A percentile compares a stretch with the other conserved stretches of the same genome.
Conservation (phyloP, 768 basidiomycete species). For the Terana coerulea region DNA sequence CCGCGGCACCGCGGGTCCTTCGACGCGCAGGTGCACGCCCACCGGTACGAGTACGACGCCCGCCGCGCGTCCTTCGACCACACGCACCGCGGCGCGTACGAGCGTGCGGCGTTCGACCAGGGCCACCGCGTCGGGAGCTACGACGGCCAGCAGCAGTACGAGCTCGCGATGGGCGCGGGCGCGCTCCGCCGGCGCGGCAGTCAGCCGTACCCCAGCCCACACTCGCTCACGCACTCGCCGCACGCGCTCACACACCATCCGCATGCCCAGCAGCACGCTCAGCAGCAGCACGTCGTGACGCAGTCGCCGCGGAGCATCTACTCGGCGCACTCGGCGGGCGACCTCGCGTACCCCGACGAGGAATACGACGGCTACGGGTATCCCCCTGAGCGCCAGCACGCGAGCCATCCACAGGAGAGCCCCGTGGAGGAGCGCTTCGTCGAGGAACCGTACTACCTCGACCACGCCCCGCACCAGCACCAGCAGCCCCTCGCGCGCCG, state of each 20-base stretch:
- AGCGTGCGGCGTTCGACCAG: neutral
- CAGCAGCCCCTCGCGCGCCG: neutral
- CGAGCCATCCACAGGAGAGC: neutral
- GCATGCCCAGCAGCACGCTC: constrained; percentile 5
- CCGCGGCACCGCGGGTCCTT: neutral
- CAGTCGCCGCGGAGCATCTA: constrained; percentile 1
- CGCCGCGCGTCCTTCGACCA: constrained; percentile 5
- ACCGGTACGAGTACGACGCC: constrained; percentile 1
- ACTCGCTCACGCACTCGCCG: constrained; percentile 2
- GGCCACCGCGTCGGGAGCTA: neutral
- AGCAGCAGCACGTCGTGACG: neutral
- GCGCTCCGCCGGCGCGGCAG: constrained; percentile 7
- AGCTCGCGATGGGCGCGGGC: neutral
- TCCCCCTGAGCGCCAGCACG: neutral
- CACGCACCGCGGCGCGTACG: neutral
- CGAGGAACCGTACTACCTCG: constrained; percentile 5
- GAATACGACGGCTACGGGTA: constrained; percentile 3
- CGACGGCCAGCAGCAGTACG: constrained; percentile 1
- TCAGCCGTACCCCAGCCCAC: constrained; percentile 11
- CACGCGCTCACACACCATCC: neutral
- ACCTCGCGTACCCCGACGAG: constrained; percentile 7
- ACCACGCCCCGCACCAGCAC: neutral
- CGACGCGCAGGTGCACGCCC: neutral
- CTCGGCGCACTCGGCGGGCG: neutral
- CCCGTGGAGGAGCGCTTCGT: constrained; percentile 3